A percentile compares a stretch with the other conserved stretches of the same genome.
Evolutionary conservation across 805 yeast species (phyloP).

Genomic region (Saturnispora sekii): DNA sequence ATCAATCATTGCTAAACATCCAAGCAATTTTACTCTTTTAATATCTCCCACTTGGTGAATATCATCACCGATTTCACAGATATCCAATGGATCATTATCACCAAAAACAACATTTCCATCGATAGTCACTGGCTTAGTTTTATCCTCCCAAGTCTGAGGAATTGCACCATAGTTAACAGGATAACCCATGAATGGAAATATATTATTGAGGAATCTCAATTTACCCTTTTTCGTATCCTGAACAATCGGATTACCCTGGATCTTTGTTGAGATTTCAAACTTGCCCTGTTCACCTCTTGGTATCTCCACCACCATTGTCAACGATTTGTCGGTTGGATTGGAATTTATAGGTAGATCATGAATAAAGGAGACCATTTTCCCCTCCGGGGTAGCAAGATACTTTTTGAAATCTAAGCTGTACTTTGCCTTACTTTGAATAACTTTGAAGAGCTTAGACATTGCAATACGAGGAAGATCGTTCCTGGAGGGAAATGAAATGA

Average conservation of each 20-base stretch:
- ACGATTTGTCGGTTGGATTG: conserved; percentile 32
- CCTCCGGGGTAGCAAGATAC: conserved; percentile 25
- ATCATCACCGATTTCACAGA: conserved; percentile 56
- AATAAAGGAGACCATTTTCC: conserved; percentile 39
- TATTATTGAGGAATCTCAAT: conserved; percentile 65
- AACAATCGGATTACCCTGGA: conserved; percentile 61
- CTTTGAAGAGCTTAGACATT: neutral
- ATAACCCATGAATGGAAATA: conserved; percentile 78
- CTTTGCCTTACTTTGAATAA: conserved; percentile 28
- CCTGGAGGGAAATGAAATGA: neutral
- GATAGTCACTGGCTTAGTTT: conserved; percentile 38
- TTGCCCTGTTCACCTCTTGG: conserved; percentile 81
- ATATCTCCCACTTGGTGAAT: conserved; percentile 40
- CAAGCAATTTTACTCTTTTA: conserved; percentile 58
- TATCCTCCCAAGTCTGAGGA: conserved; percentile 97
- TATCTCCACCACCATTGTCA: conserved; percentile 64
- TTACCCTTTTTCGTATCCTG: conserved; percentile 68
- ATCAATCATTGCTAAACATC: conserved; percentile 70
- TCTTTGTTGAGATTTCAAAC: conserved; percentile 58
- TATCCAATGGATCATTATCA: conserved; percentile 93
- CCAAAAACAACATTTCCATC: conserved; percentile 38
- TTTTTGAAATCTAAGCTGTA: conserved; percentile 32
- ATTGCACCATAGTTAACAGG: conserved; percentile 83
- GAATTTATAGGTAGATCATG: conserved; percentile 61
- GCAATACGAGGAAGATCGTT: neutral